Conservation (phyloP, 495 filamentous ascomycete genomes). For the Ascobolus immersus region DNA sequence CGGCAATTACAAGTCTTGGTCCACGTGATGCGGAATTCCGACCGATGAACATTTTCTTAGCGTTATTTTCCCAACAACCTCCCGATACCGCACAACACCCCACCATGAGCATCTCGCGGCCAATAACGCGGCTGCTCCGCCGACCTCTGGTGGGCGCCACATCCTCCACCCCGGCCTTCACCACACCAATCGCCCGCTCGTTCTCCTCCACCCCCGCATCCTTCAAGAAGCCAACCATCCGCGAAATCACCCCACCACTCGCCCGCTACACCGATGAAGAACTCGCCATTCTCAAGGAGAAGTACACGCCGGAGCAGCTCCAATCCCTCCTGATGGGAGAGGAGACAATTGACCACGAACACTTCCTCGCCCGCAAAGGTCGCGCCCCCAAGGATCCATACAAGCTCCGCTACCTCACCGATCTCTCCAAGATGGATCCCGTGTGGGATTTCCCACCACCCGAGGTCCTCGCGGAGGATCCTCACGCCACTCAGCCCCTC, state of each 20-base stretch:
- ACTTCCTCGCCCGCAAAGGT: slow-evolving; percentile 43
- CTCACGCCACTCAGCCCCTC: slow-evolving; percentile 15
- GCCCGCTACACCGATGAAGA: slow-evolving; percentile 41
- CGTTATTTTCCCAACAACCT: too few species aligned
- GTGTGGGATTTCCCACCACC: slow-evolving; percentile 41
- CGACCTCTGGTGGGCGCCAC: too few species aligned
- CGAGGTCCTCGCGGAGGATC: slow-evolving; percentile 23
- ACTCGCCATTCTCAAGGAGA: slow-evolving; percentile 30
- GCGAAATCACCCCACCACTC: slow-evolving; percentile 14
- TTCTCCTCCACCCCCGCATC: not conserved
- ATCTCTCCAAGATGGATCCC: slow-evolving; percentile 52
- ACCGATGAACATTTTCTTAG: too few species aligned
- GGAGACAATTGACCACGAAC: slow-evolving; percentile 46
- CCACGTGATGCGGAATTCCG: too few species aligned
- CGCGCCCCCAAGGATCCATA: slow-evolving; percentile 43
- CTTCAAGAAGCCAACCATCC: not conserved
- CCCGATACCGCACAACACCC: too few species aligned
- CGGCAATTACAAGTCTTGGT: too few species aligned
- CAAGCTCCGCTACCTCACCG: slow-evolving; percentile 54
- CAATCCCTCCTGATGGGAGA: slow-evolving; percentile 71
- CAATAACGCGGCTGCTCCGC: too few species aligned
- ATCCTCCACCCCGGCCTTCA: not conserved
- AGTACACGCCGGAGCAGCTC: slow-evolving; percentile 60
- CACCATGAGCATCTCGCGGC: too few species aligned
- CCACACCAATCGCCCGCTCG: not conserved